Percentiles rank a stretch among this genome's conserved stretches.
Conservation (phyloP, 2,329 filamentous ascomycete species). For the Sclerotinia borealis region DNA sequence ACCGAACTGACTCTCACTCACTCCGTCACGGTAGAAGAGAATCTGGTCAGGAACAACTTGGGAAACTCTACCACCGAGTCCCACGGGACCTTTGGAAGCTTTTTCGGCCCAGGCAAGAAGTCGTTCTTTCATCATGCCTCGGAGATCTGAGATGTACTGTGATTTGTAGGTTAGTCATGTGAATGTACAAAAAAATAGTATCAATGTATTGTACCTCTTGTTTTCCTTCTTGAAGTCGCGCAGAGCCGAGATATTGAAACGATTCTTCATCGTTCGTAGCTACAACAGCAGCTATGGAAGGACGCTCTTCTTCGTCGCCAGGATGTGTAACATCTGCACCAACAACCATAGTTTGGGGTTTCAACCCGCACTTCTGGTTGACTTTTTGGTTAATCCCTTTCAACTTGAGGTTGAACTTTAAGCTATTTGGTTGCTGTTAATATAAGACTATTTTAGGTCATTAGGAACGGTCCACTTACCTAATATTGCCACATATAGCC, state of each 20-base stretch:
- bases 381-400: background rate
- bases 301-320: background rate
- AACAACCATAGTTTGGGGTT: background rate
- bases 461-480: no score
- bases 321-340: slow-evolving; percentile 2
- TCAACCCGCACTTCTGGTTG: background rate
- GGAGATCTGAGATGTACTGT: background rate
- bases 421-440: no score
- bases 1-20: background rate
- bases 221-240: background rate
- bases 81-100: accelerated
- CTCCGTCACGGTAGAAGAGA: background rate
- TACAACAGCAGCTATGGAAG: background rate
- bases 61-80: no score
- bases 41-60: background rate
- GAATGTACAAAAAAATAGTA: no score
- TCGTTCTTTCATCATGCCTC: background rate
- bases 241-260: background rate
- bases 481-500: no score
- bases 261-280: background rate
- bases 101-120: background rate
- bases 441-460: no score
- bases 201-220: no score
- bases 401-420: background rate
- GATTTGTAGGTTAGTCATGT: background rate